These are phyloP conservation scores for Magnusiomyces tetraspermus DNA, from an alignment of 1,139 yeast genomes.

Conservation along the genomic window DNA sequence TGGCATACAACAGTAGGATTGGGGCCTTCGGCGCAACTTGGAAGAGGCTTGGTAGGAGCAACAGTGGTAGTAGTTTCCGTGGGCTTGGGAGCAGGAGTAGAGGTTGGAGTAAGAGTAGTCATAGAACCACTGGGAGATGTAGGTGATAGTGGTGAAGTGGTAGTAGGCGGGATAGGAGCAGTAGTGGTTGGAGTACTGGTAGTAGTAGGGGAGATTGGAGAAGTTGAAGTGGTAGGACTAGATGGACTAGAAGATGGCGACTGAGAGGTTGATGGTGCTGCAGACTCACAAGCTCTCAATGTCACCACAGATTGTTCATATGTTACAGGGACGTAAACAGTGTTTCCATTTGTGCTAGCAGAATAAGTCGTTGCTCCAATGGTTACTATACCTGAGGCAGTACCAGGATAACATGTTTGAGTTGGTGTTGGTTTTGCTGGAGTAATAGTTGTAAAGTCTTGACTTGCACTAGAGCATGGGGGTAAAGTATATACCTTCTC, in stretches of 20 bases:
- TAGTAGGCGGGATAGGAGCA: background rate
- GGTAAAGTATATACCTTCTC: conserved; percentile 16
- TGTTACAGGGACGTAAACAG: background rate
- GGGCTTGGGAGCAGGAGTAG: background rate
- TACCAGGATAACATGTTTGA: background rate
- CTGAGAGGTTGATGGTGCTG: background rate
- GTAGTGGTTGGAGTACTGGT: background rate
- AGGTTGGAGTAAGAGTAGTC: background rate
- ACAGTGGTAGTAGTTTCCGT: background rate
- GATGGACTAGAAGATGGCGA: background rate
- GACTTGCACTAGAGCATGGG: conserved; percentile 8
- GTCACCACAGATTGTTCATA: background rate
- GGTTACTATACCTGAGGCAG: conserved; percentile 4
- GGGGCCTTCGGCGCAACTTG: background rate
- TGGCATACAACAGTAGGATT: conserved; percentile 1
- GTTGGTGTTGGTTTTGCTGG: background rate
- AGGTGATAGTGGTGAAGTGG: background rate
- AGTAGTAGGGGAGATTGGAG: background rate
- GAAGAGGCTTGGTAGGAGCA: background rate
- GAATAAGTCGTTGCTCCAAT: conserved; percentile 9
- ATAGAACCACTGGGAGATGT: background rate
- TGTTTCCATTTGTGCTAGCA: background rate
- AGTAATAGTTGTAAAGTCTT: conserved; percentile 7
- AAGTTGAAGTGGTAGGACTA: background rate
- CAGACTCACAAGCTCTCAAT: background rate